These are phyloP conservation scores for Amyloporia xantha DNA, from an alignment of 768 basidiomycete genomes.

Conservation along the genomic window DNA sequence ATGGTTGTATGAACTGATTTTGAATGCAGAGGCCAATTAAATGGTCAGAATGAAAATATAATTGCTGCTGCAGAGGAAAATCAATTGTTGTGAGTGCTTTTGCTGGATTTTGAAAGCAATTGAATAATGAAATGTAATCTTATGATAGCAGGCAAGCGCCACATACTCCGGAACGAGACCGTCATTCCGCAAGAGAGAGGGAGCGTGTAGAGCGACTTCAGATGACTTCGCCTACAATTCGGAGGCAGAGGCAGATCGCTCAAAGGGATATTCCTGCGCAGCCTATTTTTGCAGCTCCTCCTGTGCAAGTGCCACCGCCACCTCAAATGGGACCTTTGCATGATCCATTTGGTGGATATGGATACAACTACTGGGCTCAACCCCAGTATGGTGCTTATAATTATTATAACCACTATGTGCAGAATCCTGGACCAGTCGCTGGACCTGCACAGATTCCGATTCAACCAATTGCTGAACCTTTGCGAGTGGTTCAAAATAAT, in stretches of 20 bases:
- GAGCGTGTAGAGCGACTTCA: background rate
- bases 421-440: background rate
- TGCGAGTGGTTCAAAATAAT: background rate
- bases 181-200: background rate
- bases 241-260: background rate
- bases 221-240: background rate
- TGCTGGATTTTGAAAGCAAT: background rate
- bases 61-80: background rate
- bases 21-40: background rate
- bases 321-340: background rate
- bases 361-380: background rate
- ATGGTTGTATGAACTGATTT: background rate
- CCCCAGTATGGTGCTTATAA: background rate
- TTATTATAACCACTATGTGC: background rate
- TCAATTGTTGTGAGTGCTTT: background rate
- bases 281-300: background rate
- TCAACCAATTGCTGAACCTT: background rate
- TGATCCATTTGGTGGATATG: background rate
- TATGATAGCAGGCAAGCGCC: background rate
- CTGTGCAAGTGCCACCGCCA: background rate
- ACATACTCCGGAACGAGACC: background rate
- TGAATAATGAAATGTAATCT: background rate
- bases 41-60: background rate
- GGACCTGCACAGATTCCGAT: background rate
- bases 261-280: background rate